A percentile compares a stretch with the other conserved stretches of the same genome.
These are phyloP conservation scores for Rubia yunnanensis DNA, from an alignment of 257 asterid species.

Conservation along the genomic window DNA sequence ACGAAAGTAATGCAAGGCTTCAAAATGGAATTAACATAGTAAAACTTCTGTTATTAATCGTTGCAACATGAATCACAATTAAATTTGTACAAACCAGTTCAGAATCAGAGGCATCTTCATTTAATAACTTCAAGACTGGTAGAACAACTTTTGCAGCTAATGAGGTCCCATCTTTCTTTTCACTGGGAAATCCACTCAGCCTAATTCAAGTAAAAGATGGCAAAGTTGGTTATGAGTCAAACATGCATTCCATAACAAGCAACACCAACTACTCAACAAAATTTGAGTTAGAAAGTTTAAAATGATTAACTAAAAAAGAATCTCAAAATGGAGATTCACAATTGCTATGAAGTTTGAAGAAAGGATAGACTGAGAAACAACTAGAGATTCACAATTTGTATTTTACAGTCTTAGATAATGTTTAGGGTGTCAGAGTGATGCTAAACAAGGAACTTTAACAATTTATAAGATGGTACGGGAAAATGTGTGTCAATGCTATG, in stretches of 20 bases:
- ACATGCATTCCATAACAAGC: background rate
- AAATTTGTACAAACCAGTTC: slow-evolving; percentile 54
- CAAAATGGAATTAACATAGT: background rate
- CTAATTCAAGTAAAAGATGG: slow-evolving; percentile 27
- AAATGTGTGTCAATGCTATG: background rate
- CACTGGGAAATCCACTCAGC: slow-evolving; percentile 57
- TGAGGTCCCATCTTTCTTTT: slow-evolving; percentile 67
- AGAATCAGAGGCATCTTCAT: slow-evolving; percentile 47
- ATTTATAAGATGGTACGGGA: background rate
- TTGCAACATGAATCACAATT: background rate
- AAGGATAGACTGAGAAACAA: background rate
- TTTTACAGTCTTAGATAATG: background rate
- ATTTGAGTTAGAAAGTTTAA: background rate
- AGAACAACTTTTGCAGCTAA: slow-evolving; percentile 55
- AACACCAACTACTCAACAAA: background rate
- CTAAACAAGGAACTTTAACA: background rate
- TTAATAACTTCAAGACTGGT: slow-evolving; percentile 49
- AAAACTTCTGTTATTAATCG: background rate
- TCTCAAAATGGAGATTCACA: background rate
- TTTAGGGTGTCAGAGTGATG: background rate
- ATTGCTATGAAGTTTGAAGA: background rate
- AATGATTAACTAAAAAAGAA: background rate
- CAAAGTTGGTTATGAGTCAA: background rate
- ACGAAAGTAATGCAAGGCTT: background rate
- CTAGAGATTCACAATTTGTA: background rate